Evolutionary conservation across 2,329 filamentous ascomycete species (phyloP), one percentile per base, ranked within the genome.

Genomic region (Aspergillus sp.): DNA sequence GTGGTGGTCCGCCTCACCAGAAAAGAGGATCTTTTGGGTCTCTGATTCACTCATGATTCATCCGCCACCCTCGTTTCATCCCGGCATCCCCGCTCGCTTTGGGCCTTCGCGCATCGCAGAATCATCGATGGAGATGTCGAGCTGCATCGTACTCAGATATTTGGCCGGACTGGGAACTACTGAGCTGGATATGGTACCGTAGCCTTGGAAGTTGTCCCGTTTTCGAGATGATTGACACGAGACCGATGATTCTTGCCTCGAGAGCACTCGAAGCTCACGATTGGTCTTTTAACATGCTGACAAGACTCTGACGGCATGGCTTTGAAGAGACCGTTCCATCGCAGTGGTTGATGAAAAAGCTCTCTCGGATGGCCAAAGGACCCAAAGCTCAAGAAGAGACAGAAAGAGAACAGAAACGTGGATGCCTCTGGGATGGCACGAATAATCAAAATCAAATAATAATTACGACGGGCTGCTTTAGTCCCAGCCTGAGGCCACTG

Each of bases 21-120:
- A 57, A 54, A 50, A 52, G 45, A 45, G 34, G 54, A 24, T 33
- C 33, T 30, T 39, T 49, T 20, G 20, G 34, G 46, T 45, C 41
- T 45, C 17, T 46, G 47, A 52, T 46, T 46, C 33, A 48, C 34
- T 40, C 34, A 54, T 61, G 51, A 57, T 61, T 63, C 55, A 56
- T 60, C 57, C 61, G 56, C 61, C 59, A 61, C 62, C 44, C 55
- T 52, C 48, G 42, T 54, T 57, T 55, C 50, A 46, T 46, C 17
- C 40, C 22, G 37, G 34, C 22, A 39, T 42, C 56, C 49, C 56
- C 49, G 41, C 39, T 41, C 33, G 40, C 33, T 24, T 64, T 63
- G 58, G 61, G 62, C 59, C 61, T 60, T 63, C 61, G 53, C 62
- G 58, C 61, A 64, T 59, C 51, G 41, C 51, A 54, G 51, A 54